A percentile compares a stretch with the other conserved stretches of the same genome.
These are phyloP conservation scores for Pistacia vera DNA, from an alignment of 345 rosid genomes.

Conservation along the genomic window DNA sequence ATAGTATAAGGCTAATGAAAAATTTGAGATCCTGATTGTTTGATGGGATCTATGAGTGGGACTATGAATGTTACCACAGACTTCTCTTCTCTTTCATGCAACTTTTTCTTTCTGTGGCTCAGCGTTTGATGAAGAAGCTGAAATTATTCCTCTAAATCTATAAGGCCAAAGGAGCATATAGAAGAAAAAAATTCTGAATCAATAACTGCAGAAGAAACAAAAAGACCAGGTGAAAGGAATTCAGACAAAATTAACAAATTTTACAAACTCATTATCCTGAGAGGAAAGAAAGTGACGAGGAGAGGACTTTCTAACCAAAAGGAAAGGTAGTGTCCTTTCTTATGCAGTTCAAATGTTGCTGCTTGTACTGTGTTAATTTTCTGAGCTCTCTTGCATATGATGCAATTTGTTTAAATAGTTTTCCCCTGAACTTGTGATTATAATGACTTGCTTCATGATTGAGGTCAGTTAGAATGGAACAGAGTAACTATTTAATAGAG, in stretches of 20 bases:
- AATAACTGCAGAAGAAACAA: conserved; percentile 21
- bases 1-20: neutral
- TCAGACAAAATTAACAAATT: conserved; percentile 22
- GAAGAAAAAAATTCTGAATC: conserved; percentile 27
- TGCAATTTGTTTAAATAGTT: neutral
- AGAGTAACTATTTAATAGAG: neutral
- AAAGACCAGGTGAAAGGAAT: conserved; percentile 5
- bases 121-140: conserved; percentile 21
- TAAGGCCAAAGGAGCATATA: conserved; percentile 23
- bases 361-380: neutral
- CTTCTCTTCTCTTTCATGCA: no score
- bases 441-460: neutral
- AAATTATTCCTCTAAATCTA: conserved; percentile 20
- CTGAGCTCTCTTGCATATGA: neutral
- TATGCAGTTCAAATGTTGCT: neutral
- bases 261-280: conserved; percentile 19
- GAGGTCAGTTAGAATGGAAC: neutral
- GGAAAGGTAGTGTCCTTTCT: conserved; percentile 34
- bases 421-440: neutral
- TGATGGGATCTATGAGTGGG: no score
- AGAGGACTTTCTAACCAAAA: conserved; percentile 22
- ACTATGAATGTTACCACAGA: no score
- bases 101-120: neutral
- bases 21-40: neutral
- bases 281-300: conserved; percentile 20